phyloP scores from a whole-genome alignment of 305 asterid genomes.

The Solanum hybrid region DNA sequence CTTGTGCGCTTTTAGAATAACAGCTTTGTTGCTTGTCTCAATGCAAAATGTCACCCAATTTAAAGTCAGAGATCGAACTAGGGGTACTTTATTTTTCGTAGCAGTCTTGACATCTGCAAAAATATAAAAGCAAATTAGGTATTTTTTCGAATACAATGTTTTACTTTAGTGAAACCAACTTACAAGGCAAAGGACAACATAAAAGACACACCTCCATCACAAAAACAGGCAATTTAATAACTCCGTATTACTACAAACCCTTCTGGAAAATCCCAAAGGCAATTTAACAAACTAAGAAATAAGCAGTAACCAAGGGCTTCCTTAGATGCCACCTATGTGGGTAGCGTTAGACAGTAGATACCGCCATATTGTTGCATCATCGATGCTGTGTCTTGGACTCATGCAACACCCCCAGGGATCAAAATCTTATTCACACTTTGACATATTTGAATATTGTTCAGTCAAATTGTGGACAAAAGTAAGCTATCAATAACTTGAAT shows the following conservation, averaged over 20 bases:
- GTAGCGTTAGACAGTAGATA: background rate
- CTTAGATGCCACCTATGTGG: background rate
- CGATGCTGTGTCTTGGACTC: background rate
- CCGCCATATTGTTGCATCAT: background rate
- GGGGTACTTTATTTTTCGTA: conserved; percentile 94
- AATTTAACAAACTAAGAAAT: background rate
- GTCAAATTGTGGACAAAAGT: background rate
- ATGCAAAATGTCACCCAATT: conserved; percentile 97
- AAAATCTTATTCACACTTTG: background rate
- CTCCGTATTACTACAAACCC: background rate
- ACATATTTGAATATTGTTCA: background rate
- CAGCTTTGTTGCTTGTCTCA: conserved; percentile 86
- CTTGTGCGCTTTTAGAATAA: conserved; percentile 86
- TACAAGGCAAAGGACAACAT: background rate
- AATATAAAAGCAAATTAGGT: conserved; percentile 7
- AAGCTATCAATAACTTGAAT: background rate
- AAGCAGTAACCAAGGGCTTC: background rate
- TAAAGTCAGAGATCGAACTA: conserved; percentile 82
- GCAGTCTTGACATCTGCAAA: conserved; percentile 89
- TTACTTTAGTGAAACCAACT: background rate
- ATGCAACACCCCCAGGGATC: background rate
- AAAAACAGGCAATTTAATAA: background rate
- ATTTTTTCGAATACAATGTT: background rate
- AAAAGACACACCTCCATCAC: background rate
- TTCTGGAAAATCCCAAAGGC: background rate